Base-by-base conservation (phyloP, 108 stramenopile genomes). In the Stephanodiscus triporus region DNA sequence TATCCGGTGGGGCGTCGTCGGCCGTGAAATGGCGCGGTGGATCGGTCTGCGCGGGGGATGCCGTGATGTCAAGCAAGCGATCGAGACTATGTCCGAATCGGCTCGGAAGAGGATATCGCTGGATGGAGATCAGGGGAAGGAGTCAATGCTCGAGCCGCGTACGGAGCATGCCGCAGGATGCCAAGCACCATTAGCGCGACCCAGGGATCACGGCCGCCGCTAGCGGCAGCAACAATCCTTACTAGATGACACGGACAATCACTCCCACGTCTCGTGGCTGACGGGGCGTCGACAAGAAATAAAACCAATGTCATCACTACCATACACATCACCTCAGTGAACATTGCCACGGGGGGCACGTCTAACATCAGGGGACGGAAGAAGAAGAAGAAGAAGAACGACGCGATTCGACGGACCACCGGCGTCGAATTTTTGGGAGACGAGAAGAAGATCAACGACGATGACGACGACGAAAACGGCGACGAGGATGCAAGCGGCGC, bases 261-360 rank as follows among this genome's bases (percentile, higher is more conserved):
- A 55, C 47, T 87, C 89, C 14, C 84, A 69, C 13, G 90, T 95
- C 11, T 92, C 91, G 0, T 92, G 91, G 6, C 72, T 95, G n/a
- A 95, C 94, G 90, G 17, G 91, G 88, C 0, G 88, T 88, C 56
- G 94, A 95, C 91, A 95, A 74, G 94, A 95, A 80, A 82, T 95
- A n/a, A n/a, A n/a, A n/a, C n/a, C n/a, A n/a, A n/a, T n/a, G n/a
- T n/a, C n/a, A n/a, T n/a, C n/a, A n/a, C n/a, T n/a, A n/a, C n/a
- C n/a, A n/a, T n/a, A n/a, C n/a, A n/a, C n/a, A n/a, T n/a, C n/a
- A n/a, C n/a, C n/a, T n/a, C n/a, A n/a, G n/a, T n/a, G n/a, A n/a
- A n/a, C n/a, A n/a, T n/a, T n/a, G n/a, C n/a, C n/a, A n/a, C n/a
- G n/a, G n/a, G n/a, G 72, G 67, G 57, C 17, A 13, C 54, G 4